Evolutionary conservation across 345 rosid genomes (phyloP).

Genomic region (Conringia planisiliqua): DNA sequence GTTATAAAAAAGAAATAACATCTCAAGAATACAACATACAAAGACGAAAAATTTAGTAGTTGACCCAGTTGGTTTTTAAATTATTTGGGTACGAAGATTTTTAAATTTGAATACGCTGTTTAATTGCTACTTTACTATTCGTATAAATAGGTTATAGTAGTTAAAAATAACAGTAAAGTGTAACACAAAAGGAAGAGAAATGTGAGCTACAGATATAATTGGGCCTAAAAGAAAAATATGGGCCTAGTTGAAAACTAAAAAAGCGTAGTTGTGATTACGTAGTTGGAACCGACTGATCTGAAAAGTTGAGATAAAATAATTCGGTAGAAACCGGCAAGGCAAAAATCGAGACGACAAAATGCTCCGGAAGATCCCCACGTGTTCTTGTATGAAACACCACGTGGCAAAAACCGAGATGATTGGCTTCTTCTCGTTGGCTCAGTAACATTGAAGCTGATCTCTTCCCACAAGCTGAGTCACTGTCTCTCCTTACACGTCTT

Average conservation of each 20-base stretch:
- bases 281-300: background rate
- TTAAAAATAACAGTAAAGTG: no score
- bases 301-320: background rate
- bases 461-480: slow-evolving; percentile 25
- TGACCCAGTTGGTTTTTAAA: background rate
- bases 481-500: slow-evolving; percentile 29
- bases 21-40: background rate
- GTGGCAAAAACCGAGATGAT: background rate
- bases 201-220: background rate
- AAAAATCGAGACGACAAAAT: background rate
- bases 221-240: background rate
- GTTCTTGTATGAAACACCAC: background rate
- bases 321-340: background rate
- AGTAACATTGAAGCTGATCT: background rate
- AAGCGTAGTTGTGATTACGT: background rate
- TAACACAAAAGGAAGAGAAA: no score
- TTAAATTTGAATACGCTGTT: no score
- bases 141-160: no score
- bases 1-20: background rate
- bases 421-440: background rate
- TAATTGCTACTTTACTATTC: no score
- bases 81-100: no score
- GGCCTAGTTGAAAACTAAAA: background rate
- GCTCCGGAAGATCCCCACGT: slow-evolving; percentile 10
- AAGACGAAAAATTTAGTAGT: background rate